Percentiles rank a stretch among this genome's conserved stretches.
These are phyloP conservation scores for Starmerella vaccinii DNA, from an alignment of 805 yeast genomes.

Conservation along the genomic window DNA sequence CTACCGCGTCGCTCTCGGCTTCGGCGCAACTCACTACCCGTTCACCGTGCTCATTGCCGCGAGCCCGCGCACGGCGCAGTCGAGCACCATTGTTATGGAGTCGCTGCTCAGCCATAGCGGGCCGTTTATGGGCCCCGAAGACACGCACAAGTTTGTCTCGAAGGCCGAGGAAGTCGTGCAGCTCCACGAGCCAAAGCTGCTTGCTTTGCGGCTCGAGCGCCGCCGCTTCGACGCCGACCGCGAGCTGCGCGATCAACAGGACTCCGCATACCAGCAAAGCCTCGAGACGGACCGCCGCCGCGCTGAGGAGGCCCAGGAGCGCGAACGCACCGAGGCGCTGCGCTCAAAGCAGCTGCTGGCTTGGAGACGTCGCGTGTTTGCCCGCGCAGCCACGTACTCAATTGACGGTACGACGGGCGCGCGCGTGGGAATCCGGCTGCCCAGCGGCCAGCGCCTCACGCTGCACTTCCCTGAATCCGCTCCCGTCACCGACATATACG, in stretches of 20 bases:
- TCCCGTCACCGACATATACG: constrained; percentile 54
- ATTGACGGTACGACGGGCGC: constrained; percentile 31
- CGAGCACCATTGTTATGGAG: constrained; percentile 43
- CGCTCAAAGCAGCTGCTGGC: constrained; percentile 19
- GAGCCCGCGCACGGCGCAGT: constrained; percentile 38
- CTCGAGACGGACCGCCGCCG: constrained; percentile 52
- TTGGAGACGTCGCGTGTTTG: constrained; percentile 29
- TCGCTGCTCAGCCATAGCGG: constrained; percentile 40
- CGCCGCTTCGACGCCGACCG: constrained; percentile 47
- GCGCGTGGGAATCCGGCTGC: constrained; percentile 59
- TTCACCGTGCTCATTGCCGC: constrained; percentile 66
- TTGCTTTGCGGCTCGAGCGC: constrained; percentile 51
- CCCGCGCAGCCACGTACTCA: constrained; percentile 19
- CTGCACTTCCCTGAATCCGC: constrained; percentile 40
- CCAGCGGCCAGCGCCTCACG: constrained; percentile 49
- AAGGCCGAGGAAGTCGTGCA: constrained; percentile 40
- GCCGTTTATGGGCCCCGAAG: constrained; percentile 35
- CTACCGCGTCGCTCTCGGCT: constrained; percentile 65
- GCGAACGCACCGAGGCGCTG: constrained; percentile 17
- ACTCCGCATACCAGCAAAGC: constrained; percentile 62
- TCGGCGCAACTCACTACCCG: constrained; percentile 68
- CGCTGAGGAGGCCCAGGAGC: constrained; percentile 28
- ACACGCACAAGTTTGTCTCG: constrained; percentile 34
- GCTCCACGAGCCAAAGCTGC: constrained; percentile 52
- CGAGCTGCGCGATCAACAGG: constrained; percentile 61